Conservation (phyloP, 306 rosid species). For the Citrullus amarus region DNA sequence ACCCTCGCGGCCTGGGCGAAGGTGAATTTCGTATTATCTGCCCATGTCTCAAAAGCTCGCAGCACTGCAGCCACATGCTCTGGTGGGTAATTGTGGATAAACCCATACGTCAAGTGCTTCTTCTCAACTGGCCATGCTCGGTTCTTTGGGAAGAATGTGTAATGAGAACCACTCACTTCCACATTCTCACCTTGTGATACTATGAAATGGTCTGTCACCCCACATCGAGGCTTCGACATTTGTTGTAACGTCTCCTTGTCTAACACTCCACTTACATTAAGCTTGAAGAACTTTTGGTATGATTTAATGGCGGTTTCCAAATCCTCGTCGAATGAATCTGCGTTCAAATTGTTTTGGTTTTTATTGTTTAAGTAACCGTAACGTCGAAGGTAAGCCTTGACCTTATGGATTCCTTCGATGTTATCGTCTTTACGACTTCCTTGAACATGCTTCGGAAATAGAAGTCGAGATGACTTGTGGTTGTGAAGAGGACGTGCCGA, state of each 20-base stretch:
- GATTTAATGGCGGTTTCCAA: slow-evolving; percentile 22
- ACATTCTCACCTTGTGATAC: too few species aligned
- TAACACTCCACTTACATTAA: slow-evolving; percentile 13
- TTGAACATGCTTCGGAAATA: slow-evolving; percentile 19
- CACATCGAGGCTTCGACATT: slow-evolving; percentile 36
- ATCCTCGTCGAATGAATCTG: slow-evolving; percentile 9
- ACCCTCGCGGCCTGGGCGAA: neutral
- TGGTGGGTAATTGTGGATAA: neutral
- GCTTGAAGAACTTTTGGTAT: slow-evolving; percentile 20
- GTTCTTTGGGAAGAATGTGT: neutral
- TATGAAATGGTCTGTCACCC: neutral
- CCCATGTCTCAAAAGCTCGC: neutral
- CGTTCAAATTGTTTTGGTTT: too few species aligned
- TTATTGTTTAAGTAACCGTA: slow-evolving; percentile 22
- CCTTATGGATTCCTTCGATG: slow-evolving; percentile 18
- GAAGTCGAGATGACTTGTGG: neutral
- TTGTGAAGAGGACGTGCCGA: neutral
- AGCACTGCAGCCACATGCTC: neutral
- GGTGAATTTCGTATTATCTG: neutral
- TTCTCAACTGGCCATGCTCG: neutral
- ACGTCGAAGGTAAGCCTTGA: slow-evolving; percentile 20
- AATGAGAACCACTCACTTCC: neutral
- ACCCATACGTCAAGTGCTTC: neutral
- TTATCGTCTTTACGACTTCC: slow-evolving; percentile 24
- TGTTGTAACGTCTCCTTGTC: slow-evolving; percentile 14